phyloP scores from a whole-genome alignment of 2,329 filamentous ascomycete genomes.

The Pochonia chlamydosporia region DNA sequence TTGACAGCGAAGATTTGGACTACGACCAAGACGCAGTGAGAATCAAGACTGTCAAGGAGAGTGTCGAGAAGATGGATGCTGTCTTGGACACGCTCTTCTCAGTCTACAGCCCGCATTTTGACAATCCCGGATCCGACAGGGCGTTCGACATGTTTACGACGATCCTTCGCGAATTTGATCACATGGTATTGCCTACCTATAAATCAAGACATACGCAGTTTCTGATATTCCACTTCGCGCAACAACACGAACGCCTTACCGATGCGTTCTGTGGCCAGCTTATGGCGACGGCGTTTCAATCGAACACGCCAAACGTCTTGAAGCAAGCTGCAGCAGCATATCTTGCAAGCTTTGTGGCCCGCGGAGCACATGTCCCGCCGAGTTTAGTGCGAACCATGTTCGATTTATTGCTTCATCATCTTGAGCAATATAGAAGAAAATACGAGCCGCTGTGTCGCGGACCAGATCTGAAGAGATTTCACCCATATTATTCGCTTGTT shows the following conservation, averaged over 20 bases:
- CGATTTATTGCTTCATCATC: slow-evolving; percentile 67
- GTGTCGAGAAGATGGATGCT: slow-evolving; percentile 84
- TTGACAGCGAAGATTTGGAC: slow-evolving; percentile 63
- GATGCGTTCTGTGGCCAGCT: slow-evolving; percentile 79
- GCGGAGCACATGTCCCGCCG: slow-evolving; percentile 74
- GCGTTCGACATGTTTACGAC: slow-evolving; percentile 71
- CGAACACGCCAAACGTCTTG: slow-evolving; percentile 63
- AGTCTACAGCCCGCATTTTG: slow-evolving; percentile 71
- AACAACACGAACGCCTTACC: slow-evolving; percentile 70
- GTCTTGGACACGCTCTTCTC: slow-evolving; percentile 85
- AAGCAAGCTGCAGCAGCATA: slow-evolving; percentile 87
- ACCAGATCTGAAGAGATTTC: slow-evolving; percentile 78
- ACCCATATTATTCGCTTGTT: slow-evolving; percentile 80
- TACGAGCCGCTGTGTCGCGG: slow-evolving; percentile 73
- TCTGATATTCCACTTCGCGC: slow-evolving; percentile 90
- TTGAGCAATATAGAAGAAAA: slow-evolving; percentile 67
- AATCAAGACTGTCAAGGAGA: slow-evolving; percentile 69
- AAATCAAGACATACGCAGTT: slow-evolving; percentile 93
- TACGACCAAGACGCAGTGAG: slow-evolving; percentile 57
- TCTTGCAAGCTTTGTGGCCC: slow-evolving; percentile 87
- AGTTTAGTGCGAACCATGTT: slow-evolving; percentile 79
- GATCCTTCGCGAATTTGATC: slow-evolving; percentile 78
- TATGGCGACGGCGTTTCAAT: slow-evolving; percentile 41
- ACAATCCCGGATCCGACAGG: slow-evolving; percentile 59
- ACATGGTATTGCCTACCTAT: slow-evolving; percentile 83